Evolutionary conservation across 2,329 filamentous ascomycete genomes (phyloP).

Genomic region (Phialophora expanda): DNA sequence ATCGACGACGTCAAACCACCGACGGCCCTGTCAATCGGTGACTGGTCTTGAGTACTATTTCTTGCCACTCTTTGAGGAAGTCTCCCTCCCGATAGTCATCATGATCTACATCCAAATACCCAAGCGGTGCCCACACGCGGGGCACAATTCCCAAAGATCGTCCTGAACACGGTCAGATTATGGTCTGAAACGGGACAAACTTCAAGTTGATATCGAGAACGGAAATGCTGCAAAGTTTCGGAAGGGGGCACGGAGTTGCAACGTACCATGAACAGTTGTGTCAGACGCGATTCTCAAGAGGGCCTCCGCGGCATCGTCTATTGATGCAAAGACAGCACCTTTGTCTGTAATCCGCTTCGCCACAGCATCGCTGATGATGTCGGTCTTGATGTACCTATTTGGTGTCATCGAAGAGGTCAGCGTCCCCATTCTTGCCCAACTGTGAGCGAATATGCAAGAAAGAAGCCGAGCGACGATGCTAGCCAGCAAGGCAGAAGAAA

Average conservation of each 20-base stretch:
- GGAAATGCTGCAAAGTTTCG: too few relatives aligned
- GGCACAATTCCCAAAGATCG: neutral
- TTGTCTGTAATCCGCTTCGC: neutral
- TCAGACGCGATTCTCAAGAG: neutral
- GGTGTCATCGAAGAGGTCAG: neutral
- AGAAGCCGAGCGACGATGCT: neutral
- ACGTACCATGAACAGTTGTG: neutral
- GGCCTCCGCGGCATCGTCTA: neutral
- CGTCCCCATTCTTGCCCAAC: too few relatives aligned
- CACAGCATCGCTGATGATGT: neutral
- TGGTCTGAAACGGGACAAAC: neutral
- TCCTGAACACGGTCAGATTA: neutral
- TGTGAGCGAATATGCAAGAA: neutral
- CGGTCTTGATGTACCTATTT: neutral
- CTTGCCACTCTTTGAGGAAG: conserved; percentile 16
- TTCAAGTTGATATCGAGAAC: too few relatives aligned
- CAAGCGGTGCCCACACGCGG: neutral
- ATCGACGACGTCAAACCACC: neutral
- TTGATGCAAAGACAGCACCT: neutral
- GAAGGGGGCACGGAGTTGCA: neutral
- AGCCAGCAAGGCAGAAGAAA: neutral
- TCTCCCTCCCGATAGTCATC: conserved; percentile 39
- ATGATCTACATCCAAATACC: neutral
- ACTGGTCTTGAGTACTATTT: conserved; percentile 17
- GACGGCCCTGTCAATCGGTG: conserved; percentile 14